phyloP scores from a whole-genome alignment of 768 basidiomycete species.

The Psilocybe subaeruginosa region DNA sequence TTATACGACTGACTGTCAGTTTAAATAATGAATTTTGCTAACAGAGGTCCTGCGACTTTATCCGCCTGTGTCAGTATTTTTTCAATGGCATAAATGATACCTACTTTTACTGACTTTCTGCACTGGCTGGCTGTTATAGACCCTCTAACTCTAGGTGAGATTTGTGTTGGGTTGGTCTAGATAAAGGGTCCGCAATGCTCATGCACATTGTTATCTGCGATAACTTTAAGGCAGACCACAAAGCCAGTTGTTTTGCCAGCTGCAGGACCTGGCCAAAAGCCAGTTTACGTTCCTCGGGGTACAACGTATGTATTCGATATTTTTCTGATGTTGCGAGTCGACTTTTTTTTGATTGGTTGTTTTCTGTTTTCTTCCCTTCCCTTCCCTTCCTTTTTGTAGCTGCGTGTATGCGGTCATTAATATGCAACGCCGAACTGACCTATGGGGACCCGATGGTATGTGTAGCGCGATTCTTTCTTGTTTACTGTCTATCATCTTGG shows the following conservation, averaged over 20 bases:
- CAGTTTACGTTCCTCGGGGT: conserved; percentile 6
- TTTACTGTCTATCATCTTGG: too few species aligned
- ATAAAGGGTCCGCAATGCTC: neutral
- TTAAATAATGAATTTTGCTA: too few species aligned
- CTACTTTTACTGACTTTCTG: neutral
- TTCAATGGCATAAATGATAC: neutral
- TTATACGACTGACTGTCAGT: too few species aligned
- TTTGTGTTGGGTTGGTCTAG: neutral
- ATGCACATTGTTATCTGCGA: too few species aligned
- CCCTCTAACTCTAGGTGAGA: neutral
- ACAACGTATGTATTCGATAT: neutral
- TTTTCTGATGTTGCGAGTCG: neutral
- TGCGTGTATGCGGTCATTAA: conserved; percentile 38
- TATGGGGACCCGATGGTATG: conserved; percentile 58
- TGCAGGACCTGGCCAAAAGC: neutral
- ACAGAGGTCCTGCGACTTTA: conserved; percentile 48
- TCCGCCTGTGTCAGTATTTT: conserved; percentile 29
- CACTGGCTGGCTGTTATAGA: neutral
- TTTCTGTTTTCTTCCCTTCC: too few species aligned
- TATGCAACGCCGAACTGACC: conserved; percentile 51
- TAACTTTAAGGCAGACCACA: neutral
- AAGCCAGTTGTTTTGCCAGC: neutral
- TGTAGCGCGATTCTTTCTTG: neutral
- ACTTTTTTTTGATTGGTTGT: too few species aligned
- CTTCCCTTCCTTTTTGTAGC: neutral